phyloP scores from a whole-genome alignment of 2,329 filamentous ascomycete genomes.

The Knufia fluminis region DNA sequence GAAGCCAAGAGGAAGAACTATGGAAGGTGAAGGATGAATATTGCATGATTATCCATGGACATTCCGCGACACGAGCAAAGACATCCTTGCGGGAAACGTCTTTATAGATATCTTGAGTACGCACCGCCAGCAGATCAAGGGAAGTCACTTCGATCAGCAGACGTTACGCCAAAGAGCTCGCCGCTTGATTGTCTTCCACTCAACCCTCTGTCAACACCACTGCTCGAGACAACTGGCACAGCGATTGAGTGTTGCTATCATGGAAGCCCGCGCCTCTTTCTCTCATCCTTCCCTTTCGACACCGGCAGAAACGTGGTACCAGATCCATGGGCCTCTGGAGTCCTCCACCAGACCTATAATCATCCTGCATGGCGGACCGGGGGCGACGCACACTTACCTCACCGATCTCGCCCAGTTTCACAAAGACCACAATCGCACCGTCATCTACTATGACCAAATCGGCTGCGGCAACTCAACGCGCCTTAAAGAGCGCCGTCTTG shows the following conservation, averaged over 20 bases:
- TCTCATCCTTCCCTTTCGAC: conserved; percentile 26
- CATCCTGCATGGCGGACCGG: conserved; percentile 39
- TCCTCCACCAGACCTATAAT: conserved; percentile 27
- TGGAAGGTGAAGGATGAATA: no score
- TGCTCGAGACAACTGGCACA: not conserved
- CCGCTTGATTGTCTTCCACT: no score
- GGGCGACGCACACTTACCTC: conserved; percentile 39
- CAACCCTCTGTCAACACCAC: not conserved
- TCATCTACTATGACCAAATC: conserved; percentile 48
- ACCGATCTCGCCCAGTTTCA: conserved; percentile 32
- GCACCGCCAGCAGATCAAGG: no score
- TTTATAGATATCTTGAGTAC: no score
- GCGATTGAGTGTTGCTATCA: not conserved
- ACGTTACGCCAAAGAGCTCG: no score
- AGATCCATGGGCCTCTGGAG: conserved; percentile 30
- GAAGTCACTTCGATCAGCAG: no score
- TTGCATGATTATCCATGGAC: no score
- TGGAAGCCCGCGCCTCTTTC: conserved; percentile 25
- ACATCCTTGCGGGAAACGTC: no score
- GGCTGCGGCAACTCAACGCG: conserved; percentile 43
- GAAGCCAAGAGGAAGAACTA: no score
- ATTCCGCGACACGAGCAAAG: no score
- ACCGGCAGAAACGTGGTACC: conserved; percentile 33
- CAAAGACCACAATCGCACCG: conserved; percentile 31
- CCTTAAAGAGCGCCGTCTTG: conserved; percentile 37